Evolutionary conservation across 257 asterid genomes (phyloP), one percentile per base, ranked within the genome.

Genomic region (Solanum dulcamara): DNA sequence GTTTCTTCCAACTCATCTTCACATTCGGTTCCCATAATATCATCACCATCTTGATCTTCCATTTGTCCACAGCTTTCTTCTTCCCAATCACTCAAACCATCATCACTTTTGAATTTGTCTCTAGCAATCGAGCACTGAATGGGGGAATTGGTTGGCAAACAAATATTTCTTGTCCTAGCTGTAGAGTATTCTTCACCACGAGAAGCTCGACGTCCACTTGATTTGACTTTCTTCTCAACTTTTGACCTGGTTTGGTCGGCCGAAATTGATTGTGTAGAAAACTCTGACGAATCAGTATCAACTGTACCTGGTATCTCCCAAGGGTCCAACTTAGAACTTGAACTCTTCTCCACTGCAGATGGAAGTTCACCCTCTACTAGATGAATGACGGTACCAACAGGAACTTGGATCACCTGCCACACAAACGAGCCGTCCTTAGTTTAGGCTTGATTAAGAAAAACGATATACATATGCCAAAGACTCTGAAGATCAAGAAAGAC

Each of bases 301-400:
- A 93, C 93, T 3, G 92, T 87, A 85, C 96, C 97, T 32, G 98
- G 97, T 79, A 92, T 89, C 64, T 94, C 98, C 99, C 98, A 95
- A 60, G 99, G 99, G 86, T 94, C 95, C 91, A 93, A 85, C 13
- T 88, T 84, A 77, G 90, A 92, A 82, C 96, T 89, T 86, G 93
- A 32, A 75, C 85, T 89, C 82, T 91, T 89, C 89, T 97, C 97
- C 15, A 95, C 91, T n/a, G 80, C 85, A 81, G 93, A 87, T 80
- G 98, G 98, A 84, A 92, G 84, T 89, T 93, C 98, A 18, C 98
- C 99, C 81, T 92, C 92, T 30, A 94, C 53, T 72, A 95, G 94
- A 89, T 95, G 98, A 90, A 95, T 89, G 68, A 92, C 98, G 26
- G 99, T 95, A 84, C 99, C 99, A 70, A 93, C 92, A 50, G 99